Evolutionary conservation across 1,284 basidiomycete species (phyloP), one percentile per base, ranked within the genome.

Genomic region (Vanrija sp.): DNA sequence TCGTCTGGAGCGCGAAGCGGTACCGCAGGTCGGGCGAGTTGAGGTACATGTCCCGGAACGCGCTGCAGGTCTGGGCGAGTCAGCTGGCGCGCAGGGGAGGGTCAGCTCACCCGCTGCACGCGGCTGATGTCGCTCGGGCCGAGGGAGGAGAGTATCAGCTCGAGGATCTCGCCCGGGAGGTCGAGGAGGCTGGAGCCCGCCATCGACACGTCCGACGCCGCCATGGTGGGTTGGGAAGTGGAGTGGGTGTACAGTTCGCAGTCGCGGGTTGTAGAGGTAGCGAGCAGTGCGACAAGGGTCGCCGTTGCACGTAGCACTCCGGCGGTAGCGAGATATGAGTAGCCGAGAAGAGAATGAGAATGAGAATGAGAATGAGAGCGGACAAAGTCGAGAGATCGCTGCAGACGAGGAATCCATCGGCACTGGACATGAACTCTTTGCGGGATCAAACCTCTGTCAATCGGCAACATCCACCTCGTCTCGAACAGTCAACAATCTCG

Each of bases 101-200:
- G 22, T 10, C 4, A 47, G 49, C 6, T 18, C 12, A 55, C 53
- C 49, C 39, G 35, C 2, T 31, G 12, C 4, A 45, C 53, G 2
- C 24, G 12, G 22, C 23, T 9, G 8, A 47, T 24, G 41, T 46
- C 46, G 1, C 8, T 5, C 8, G 35, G 25, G n/a, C 27, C 37
- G 8, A 48, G 38, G 36, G 24, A 36, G 6, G 18, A 37, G 9
- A 56, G 47, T 16, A 45, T 41, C 9, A 39, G 49, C 37, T 51
- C 49, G 6, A 56, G 46, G 4, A 56, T 23, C 43, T 56, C 54
- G 12, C 43, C 37, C 6, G 54, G 54, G 16, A 56, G 23, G 1
- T 15, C 25, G 24, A 51, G 45, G 3, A 56, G 35, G 14, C 31
- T 16, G 42, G 42, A 48, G 42, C 16, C 42, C 35, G 24, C 23